Conservation (phyloP, 2,329 filamentous ascomycete species). For the Trichoderma aggressivum region DNA sequence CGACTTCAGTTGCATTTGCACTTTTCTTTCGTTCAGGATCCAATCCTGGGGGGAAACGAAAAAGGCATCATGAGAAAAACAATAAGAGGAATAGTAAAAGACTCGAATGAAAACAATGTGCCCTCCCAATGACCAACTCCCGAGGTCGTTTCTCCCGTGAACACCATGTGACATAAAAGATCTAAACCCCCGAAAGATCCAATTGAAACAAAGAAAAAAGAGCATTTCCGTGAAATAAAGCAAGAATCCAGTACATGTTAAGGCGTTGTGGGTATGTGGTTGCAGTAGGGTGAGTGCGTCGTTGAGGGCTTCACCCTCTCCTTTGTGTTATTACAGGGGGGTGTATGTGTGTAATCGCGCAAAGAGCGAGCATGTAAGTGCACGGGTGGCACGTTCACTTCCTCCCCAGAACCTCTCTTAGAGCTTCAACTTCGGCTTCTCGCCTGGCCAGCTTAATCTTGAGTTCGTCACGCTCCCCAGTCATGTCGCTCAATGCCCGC, state of each 20-base stretch:
- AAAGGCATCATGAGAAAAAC: neutral
- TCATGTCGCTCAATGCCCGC: constrained; percentile 54
- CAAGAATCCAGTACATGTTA: neutral
- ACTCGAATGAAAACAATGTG: neutral
- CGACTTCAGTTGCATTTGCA: neutral
- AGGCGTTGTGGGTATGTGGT: neutral
- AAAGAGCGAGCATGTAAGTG: neutral
- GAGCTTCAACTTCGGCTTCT: constrained; percentile 61
- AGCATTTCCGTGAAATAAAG: neutral
- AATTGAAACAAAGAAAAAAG: neutral
- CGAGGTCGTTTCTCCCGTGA: neutral
- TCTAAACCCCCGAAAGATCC: neutral
- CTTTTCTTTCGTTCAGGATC: neutral
- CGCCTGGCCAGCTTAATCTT: constrained; percentile 59
- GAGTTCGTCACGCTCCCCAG: constrained; percentile 60
- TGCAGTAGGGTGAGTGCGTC: neutral
- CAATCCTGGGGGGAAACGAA: neutral
- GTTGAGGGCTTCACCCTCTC: neutral
- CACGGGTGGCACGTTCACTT: constrained; percentile 24
- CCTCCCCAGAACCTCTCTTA: constrained; percentile 48
- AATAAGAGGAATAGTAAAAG: neutral
- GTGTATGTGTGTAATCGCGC: neutral
- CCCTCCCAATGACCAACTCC: neutral
- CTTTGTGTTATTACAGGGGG: neutral
- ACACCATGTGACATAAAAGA: neutral